Conservation (phyloP, 768 basidiomycete genomes). For the Infundibulicybe gibba region DNA sequence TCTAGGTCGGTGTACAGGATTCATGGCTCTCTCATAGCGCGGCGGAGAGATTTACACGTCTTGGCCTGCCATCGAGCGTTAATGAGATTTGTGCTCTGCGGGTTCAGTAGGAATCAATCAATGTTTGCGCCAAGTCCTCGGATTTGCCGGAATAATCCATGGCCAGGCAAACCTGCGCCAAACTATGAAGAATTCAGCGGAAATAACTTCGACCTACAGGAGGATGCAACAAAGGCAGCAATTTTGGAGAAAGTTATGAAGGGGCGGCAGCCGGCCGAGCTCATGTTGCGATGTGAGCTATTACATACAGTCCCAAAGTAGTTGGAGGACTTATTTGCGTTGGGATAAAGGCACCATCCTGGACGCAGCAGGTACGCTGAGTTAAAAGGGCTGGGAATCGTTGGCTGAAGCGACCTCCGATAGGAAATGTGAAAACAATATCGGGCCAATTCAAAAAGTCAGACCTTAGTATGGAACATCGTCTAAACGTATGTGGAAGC, state of each 20-base stretch:
- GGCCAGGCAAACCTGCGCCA: constrained; percentile 27
- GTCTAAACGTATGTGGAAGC: constrained; percentile 71
- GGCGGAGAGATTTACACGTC: too few species aligned
- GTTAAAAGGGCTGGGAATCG: background rate
- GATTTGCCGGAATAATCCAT: constrained; percentile 18
- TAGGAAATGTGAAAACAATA: constrained; percentile 83
- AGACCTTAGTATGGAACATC: constrained; percentile 83
- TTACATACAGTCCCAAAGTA: constrained; percentile 3
- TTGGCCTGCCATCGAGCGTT: too few species aligned
- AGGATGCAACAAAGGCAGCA: constrained; percentile 68
- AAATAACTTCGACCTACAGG: constrained; percentile 39
- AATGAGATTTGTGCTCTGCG: too few species aligned
- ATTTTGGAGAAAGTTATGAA: constrained; percentile 86
- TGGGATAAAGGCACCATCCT: constrained; percentile 73
- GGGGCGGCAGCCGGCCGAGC: constrained; percentile 82
- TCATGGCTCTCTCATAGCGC: too few species aligned
- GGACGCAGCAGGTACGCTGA: constrained; percentile 67
- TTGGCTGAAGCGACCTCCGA: too few species aligned
- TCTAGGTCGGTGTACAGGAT: too few species aligned
- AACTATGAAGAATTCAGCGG: constrained; percentile 24
- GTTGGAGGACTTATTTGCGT: constrained; percentile 3
- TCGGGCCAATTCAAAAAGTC: constrained; percentile 89
- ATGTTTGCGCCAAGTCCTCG: too few species aligned
- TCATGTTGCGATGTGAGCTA: constrained; percentile 85
- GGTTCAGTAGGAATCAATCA: too few species aligned